Percentiles rank a stretch among this genome's conserved stretches.
phyloP scores from a whole-genome alignment of 225 moss, liverwort and hornwort genomes.

The Sphagnum contortum region DNA sequence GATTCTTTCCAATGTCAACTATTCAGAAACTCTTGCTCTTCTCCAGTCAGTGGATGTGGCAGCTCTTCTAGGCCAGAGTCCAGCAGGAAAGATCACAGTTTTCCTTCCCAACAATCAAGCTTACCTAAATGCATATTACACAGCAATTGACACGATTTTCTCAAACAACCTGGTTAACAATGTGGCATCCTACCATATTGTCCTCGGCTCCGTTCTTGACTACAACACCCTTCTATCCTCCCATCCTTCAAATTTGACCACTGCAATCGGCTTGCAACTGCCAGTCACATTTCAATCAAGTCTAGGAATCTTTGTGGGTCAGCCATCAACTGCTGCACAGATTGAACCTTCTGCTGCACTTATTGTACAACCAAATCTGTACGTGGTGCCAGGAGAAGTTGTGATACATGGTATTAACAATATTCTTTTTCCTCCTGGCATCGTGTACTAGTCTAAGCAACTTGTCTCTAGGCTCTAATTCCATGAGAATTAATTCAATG shows the following conservation, averaged over 20 bases:
- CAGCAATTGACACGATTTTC: conserved; percentile 23
- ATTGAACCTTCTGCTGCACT: conserved; percentile 14
- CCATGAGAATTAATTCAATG: too few species aligned
- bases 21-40: conserved; percentile 50
- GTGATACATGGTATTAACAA: conserved; percentile 56
- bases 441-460: too few species aligned
- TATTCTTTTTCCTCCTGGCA: conserved; percentile 24
- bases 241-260: conserved; percentile 8
- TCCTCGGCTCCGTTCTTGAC: conserved; percentile 21
- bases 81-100: conserved; percentile 23
- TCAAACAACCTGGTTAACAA: conserved; percentile 15
- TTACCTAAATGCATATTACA: conserved; percentile 1
- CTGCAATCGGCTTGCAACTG: conserved; percentile 10
- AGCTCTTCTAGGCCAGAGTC: neutral
- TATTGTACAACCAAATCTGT: conserved; percentile 40
- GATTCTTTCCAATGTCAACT: conserved; percentile 21
- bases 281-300: too few species aligned
- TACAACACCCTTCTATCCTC: conserved; percentile 4
- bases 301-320: too few species aligned
- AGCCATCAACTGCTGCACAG: conserved; percentile 6
- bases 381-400: conserved; percentile 22
- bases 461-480: too few species aligned
- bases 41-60: conserved; percentile 39
- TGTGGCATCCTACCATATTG: conserved; percentile 17
- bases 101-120: conserved; percentile 46